These are phyloP conservation scores for Dimocarpus longan DNA, from an alignment of 345 rosid species.

Conservation along the genomic window DNA sequence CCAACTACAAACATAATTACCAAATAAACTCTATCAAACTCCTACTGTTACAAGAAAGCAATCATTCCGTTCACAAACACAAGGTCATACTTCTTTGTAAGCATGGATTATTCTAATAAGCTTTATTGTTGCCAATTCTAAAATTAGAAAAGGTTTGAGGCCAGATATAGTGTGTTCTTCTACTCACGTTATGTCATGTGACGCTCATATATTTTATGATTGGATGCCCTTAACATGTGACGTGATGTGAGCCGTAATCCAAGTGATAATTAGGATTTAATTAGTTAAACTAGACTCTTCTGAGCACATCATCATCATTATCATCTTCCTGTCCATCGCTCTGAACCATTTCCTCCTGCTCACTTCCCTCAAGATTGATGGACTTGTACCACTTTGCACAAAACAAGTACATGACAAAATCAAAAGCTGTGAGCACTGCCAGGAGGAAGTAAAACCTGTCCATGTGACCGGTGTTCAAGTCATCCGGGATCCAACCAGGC, in stretches of 20 bases:
- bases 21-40: neutral
- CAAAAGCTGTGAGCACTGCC: constrained; percentile 62
- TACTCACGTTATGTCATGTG: too few relatives aligned
- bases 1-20: constrained; percentile 2
- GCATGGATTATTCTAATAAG: neutral
- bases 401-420: constrained; percentile 57
- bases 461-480: constrained; percentile 72
- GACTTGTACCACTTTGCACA: constrained; percentile 79
- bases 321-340: constrained; percentile 17
- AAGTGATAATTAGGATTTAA: too few relatives aligned
- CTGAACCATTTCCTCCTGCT: constrained; percentile 12
- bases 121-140: too few relatives aligned
- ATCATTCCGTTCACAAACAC: constrained; percentile 17
- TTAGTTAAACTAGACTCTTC: constrained; percentile 9
- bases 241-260: neutral
- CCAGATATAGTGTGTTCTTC: too few relatives aligned
- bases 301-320: constrained; percentile 14
- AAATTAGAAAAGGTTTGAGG: too few relatives aligned
- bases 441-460: constrained; percentile 76
- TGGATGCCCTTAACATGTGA: neutral
- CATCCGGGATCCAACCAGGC: constrained; percentile 81
- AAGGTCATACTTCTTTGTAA: constrained; percentile 21
- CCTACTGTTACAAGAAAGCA: constrained; percentile 18
- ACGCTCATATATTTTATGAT: too few relatives aligned
- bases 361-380: constrained; percentile 48